Conservation (phyloP, 495 filamentous ascomycete genomes). For the Penicillium canariense region DNA sequence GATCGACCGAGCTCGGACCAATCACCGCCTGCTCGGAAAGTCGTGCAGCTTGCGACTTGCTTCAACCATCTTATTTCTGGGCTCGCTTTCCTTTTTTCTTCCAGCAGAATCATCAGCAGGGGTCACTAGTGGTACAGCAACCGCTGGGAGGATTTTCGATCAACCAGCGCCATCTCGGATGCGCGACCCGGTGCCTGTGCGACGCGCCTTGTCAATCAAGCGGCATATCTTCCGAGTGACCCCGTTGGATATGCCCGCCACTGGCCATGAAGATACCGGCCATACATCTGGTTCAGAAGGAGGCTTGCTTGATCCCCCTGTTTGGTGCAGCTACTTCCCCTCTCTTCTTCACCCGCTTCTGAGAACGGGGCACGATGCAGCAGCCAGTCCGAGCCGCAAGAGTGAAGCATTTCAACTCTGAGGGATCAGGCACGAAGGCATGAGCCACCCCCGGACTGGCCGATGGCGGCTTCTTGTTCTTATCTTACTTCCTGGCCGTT, state of each 20-base stretch:
- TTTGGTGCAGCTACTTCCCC: constrained; percentile 16
- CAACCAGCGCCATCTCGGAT: constrained; percentile 25
- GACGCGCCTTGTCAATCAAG: constrained; percentile 35
- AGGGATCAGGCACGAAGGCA: not conserved
- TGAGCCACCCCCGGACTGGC: not conserved
- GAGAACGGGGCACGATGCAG: constrained; percentile 10
- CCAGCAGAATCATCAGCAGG: not conserved
- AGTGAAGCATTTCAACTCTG: not conserved
- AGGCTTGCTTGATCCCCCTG: constrained; percentile 17
- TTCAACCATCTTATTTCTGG: not conserved
- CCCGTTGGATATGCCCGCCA: constrained; percentile 24
- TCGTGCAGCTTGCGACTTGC: not conserved
- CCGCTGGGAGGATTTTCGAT: constrained; percentile 15
- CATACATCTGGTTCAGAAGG: not conserved
- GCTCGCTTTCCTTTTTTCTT: not conserved
- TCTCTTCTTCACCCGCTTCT: constrained; percentile 15
- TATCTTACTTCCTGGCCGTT: too few relatives aligned
- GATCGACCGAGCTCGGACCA: constrained; percentile 28
- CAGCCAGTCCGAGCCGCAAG: constrained; percentile 17
- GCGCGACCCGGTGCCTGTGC: constrained; percentile 35
- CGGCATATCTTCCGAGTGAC: constrained; percentile 40
- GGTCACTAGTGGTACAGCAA: constrained; percentile 4
- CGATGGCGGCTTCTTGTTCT: not conserved
- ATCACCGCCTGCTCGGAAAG: constrained; percentile 9
- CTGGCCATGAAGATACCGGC: not conserved